Conservation (phyloP, 371 early-diverging fungal species). For the Globomyces sp. region DNA sequence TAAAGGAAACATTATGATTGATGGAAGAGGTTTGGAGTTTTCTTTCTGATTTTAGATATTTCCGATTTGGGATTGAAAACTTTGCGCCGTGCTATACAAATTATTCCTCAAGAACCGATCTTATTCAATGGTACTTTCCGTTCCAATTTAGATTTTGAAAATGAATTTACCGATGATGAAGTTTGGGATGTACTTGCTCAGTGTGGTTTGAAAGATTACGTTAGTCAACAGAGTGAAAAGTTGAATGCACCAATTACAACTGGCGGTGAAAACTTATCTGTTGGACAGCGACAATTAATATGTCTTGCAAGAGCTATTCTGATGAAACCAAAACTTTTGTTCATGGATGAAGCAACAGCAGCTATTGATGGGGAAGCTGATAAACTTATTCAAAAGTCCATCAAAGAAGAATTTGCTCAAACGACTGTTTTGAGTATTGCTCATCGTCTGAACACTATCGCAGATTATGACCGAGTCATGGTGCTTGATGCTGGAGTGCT, state of each 20-base stretch:
- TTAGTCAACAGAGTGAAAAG: conserved; percentile 21
- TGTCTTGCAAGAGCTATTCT: conserved; percentile 43
- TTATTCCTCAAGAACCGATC: conserved; percentile 69
- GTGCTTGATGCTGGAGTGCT: conserved; percentile 34
- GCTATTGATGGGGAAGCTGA: conserved; percentile 81
- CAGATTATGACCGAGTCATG: conserved; percentile 66
- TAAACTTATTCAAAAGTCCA: conserved; percentile 60
- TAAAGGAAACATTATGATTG: conserved; percentile 61
- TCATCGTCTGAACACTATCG: conserved; percentile 64
- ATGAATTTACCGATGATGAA: conserved; percentile 29
- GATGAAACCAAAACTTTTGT: conserved; percentile 39
- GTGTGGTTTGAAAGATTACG: conserved; percentile 32
- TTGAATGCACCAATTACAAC: conserved; percentile 44
- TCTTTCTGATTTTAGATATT: conserved; percentile 52
- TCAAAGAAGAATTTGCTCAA: conserved; percentile 60
- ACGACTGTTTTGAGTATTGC: conserved; percentile 51
- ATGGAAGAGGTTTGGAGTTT: conserved; percentile 52
- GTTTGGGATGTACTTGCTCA: conserved; percentile 41
- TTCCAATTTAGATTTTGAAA: conserved; percentile 51
- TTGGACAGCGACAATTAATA: conserved; percentile 55
- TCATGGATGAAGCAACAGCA: conserved; percentile 69
- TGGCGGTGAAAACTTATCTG: conserved; percentile 43
- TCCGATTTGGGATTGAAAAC: conserved; percentile 26
- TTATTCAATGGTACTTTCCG: conserved; percentile 76
- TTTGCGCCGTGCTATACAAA: conserved; percentile 57